Percentiles rank a stretch among this genome's conserved stretches.
Evolutionary conservation across 2,329 filamentous ascomycete genomes (phyloP).

Genomic region (Dothiorella sarmentorum): DNA sequence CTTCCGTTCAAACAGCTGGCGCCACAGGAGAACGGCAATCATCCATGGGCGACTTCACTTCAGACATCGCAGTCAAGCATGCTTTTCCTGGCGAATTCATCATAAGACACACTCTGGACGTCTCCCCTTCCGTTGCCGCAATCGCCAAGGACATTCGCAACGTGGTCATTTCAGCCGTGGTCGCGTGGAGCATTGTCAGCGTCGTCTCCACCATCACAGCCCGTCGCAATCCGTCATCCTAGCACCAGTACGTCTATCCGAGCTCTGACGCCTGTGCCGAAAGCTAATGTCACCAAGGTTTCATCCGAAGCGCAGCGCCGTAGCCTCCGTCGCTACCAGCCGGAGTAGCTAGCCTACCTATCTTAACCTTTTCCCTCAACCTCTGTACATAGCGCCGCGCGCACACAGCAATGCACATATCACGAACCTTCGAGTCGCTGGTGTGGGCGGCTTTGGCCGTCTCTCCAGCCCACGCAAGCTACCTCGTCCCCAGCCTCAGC

Average conservation of each 20-base stretch:
- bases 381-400: conserved; percentile 17
- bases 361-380: not conserved
- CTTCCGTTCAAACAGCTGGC: conserved; percentile 6
- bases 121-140: conserved; percentile 48
- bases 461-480: conserved; percentile 58
- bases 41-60: conserved; percentile 11
- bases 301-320: not conserved
- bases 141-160: conserved; percentile 52
- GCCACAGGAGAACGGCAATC: conserved; percentile 5
- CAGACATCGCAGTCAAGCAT: conserved; percentile 17
- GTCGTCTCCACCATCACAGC: conserved; percentile 23
- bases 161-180: conserved; percentile 48
- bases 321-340: not conserved
- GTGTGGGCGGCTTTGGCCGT: conserved; percentile 44
- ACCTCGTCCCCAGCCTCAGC: conserved; percentile 68
- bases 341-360: not conserved
- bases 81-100: conserved; percentile 27
- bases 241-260: conserved; percentile 21
- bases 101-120: conserved; percentile 51
- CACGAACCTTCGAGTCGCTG: conserved; percentile 40
- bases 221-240: not conserved
- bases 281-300: not conserved
- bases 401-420: conserved; percentile 32
- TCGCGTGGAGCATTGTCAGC: conserved; percentile 44
- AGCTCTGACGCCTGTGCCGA: conserved; percentile 19